Conservation (phyloP, 305 asterid genomes). For the Fraxinus velutina region DNA sequence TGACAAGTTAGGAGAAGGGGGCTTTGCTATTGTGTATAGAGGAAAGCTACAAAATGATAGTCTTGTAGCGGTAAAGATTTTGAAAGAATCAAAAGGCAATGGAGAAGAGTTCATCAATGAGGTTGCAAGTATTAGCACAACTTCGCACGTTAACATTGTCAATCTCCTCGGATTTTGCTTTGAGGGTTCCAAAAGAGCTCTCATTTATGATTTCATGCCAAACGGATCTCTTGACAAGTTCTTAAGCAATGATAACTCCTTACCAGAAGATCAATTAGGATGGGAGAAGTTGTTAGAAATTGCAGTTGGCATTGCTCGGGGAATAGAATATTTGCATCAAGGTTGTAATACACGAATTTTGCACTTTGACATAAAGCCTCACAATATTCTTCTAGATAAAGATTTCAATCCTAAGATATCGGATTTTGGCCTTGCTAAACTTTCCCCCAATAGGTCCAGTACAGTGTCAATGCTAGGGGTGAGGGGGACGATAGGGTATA, state of each 20-base stretch:
- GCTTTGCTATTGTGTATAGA: slow-evolving; percentile 26
- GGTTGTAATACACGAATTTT: too few relatives aligned
- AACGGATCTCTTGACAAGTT: too few relatives aligned
- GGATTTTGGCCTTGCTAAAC: slow-evolving; percentile 30
- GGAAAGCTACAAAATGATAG: slow-evolving; percentile 13
- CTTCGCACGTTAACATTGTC: neutral
- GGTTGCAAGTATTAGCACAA: neutral
- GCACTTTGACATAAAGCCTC: too few relatives aligned
- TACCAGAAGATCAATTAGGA: too few relatives aligned
- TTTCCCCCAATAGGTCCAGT: slow-evolving; percentile 10
- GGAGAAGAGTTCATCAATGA: neutral
- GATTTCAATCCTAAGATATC: slow-evolving; percentile 17
- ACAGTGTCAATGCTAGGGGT: slow-evolving; percentile 18
- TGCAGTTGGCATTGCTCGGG: too few relatives aligned
- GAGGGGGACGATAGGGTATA: slow-evolving; percentile 32
- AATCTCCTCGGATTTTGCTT: too few relatives aligned
- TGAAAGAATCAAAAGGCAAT: neutral
- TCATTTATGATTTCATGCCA: too few relatives aligned
- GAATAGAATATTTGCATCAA: too few relatives aligned
- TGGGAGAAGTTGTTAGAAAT: too few relatives aligned
- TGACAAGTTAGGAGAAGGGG: slow-evolving; percentile 25
- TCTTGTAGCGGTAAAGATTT: slow-evolving; percentile 25
- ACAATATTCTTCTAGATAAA: neutral
- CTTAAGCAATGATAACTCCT: too few relatives aligned
- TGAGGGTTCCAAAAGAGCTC: too few relatives aligned